Conservation (phyloP, 345 rosid genomes). For the Citrus reticulata region DNA sequence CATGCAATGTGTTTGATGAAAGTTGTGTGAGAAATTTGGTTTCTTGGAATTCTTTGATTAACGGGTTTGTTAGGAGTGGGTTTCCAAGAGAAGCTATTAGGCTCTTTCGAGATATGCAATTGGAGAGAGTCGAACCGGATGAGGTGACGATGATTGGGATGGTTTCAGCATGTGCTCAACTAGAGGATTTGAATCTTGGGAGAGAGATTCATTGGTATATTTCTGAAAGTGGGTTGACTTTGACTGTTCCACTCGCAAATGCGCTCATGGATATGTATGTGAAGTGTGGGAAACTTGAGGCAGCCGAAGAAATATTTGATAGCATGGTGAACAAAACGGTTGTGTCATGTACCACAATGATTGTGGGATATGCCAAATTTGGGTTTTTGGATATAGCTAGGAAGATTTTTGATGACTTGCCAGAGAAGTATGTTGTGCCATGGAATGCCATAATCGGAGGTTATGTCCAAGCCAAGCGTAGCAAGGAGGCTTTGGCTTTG, state of each 20-base stretch:
- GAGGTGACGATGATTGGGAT: slow-evolving; percentile 84
- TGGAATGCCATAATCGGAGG: slow-evolving; percentile 91
- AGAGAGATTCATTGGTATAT: slow-evolving; percentile 52
- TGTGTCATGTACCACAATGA: slow-evolving; percentile 75
- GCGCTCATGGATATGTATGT: slow-evolving; percentile 82
- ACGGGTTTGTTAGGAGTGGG: slow-evolving; percentile 65
- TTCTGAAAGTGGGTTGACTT: slow-evolving; percentile 34
- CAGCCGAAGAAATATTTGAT: slow-evolving; percentile 51
- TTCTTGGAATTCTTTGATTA: slow-evolving; percentile 85
- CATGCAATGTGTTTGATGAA: slow-evolving; percentile 73
- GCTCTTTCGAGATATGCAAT: slow-evolving; percentile 47
- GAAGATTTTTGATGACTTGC: slow-evolving; percentile 56
- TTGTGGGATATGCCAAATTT: slow-evolving; percentile 65
- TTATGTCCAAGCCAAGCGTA: slow-evolving; percentile 53
- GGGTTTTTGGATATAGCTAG: slow-evolving; percentile 55
- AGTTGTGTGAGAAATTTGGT: slow-evolving; percentile 70
- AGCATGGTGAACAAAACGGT: slow-evolving; percentile 48
- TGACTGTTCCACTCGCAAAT: slow-evolving; percentile 65
- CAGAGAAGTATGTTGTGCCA: slow-evolving; percentile 66
- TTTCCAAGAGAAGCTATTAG: slow-evolving; percentile 42
- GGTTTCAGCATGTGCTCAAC: slow-evolving; percentile 54
- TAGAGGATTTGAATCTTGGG: slow-evolving; percentile 58
- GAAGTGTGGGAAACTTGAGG: slow-evolving; percentile 63
- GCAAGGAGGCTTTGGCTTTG: slow-evolving; percentile 67
- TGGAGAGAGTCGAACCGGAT: slow-evolving; percentile 47